Base-by-base conservation (phyloP, 2,329 filamentous ascomycete genomes). In the Botrytis cinerea region DNA sequence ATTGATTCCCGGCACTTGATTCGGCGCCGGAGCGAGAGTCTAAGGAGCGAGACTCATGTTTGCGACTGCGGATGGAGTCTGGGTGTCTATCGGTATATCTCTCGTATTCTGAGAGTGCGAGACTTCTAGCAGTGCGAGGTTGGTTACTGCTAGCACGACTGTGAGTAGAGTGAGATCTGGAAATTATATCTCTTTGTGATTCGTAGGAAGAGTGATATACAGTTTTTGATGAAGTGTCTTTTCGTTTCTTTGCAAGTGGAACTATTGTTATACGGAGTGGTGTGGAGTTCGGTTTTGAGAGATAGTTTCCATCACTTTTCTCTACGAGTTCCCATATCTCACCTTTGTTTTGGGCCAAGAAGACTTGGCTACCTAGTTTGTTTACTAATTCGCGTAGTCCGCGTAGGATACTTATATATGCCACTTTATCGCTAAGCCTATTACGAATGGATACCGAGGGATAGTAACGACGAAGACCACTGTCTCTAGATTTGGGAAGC, bases 51-150 rank as follows among this genome's bases (percentile, higher is more conserved):
- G 7, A 8, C 38, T 6, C 38, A 10, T 38, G 38, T 18, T 54
- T 5, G 25, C n/a, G 51, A 54, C 51, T 16, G n/a, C 1, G 3
- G 51, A 8, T 16, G n/a, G 8, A 28, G n/a, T 28, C 51, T 28
- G n/a, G 12, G 14, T 3, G 2, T 5, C 8, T n/a, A 18, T 6
- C 7, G 12, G 8, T 28, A 54, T 2, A 0, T 28, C 51, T 2
- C 5, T 28, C n/a, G 12, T 8, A 6, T 28, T n/a, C n/a, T 7
- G 14, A 16, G 14, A 18, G 14, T 28, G 51, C 14, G 25, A 28
- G 1, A 5, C n/a, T 28, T 54, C 6, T n/a, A 25, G 12, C 5
- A 28, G 25, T 5, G n/a, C 14, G n/a, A n/a, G 51, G n/a, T 35
- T 35, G 51, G n/a, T 28, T 28, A 57, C 51, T 57, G n/a, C n/a